Conservation (phyloP, 495 filamentous ascomycete species). For the Penicillium cosmopolitanum region DNA sequence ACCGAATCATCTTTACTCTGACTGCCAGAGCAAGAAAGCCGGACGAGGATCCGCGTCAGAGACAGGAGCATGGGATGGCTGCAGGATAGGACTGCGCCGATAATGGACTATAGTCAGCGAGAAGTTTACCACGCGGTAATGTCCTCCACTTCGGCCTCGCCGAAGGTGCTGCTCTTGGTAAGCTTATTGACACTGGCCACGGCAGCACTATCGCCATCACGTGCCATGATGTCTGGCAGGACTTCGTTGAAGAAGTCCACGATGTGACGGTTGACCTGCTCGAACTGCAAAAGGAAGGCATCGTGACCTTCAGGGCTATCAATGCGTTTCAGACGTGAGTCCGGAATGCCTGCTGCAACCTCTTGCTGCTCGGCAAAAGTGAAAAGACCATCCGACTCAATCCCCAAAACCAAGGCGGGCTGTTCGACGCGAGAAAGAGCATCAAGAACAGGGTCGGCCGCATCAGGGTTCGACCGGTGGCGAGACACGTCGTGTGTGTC, state of each 20-base stretch:
- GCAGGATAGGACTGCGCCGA: conserved; percentile 35
- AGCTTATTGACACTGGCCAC: conserved; percentile 49
- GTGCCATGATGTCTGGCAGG: conserved; percentile 83
- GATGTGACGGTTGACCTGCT: conserved; percentile 91
- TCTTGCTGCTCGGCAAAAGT: conserved; percentile 96
- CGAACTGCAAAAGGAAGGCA: conserved; percentile 93
- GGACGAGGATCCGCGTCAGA: conserved; percentile 21
- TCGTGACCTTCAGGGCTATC: conserved; percentile 95
- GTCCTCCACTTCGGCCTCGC: conserved; percentile 94
- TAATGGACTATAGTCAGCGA: background rate
- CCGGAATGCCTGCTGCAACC: conserved; percentile 78
- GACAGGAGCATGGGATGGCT: conserved; percentile 37
- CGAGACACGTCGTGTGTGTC: conserved; percentile 95
- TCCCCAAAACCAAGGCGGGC: conserved; percentile 86
- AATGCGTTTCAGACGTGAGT: conserved; percentile 79
- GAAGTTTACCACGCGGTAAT: conserved; percentile 86
- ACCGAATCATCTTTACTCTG: background rate
- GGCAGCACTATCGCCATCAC: conserved; percentile 46
- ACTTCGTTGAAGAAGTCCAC: conserved; percentile 81
- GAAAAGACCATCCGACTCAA: conserved; percentile 93
- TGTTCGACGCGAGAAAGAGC: conserved; percentile 84
- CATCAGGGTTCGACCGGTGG: conserved; percentile 52
- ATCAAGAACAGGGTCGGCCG: conserved; percentile 60
- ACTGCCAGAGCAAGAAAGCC: conserved; percentile 10
- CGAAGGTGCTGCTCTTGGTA: conserved; percentile 85